Evolutionary conservation across 73 alveolate species (phyloP).

Genomic region (Paramecium biaurelia): DNA sequence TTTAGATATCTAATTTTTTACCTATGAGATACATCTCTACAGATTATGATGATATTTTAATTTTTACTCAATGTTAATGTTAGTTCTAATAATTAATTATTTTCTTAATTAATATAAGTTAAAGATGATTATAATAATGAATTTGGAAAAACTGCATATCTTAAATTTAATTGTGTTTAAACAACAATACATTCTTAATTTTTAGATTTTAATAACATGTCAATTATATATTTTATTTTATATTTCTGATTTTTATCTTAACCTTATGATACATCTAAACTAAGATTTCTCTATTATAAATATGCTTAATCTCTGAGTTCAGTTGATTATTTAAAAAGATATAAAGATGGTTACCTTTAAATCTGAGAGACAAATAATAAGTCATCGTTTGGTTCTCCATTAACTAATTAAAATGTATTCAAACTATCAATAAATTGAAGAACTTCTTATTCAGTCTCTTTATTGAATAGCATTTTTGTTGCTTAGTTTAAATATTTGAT

Average conservation of each 20-base stretch:
- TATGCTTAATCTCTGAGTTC: neutral
- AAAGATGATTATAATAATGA: neutral
- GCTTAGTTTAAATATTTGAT: neutral
- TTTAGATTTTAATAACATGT: neutral
- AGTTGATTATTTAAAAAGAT: neutral
- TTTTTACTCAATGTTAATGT: neutral
- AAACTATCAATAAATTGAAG: neutral
- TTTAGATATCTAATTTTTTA: conserved; percentile 46
- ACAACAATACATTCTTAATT: neutral
- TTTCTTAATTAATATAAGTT: neutral
- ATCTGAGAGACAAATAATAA: neutral
- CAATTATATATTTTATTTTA: neutral
- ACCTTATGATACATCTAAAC: neutral
- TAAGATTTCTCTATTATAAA: neutral
- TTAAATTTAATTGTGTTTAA: neutral
- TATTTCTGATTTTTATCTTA: neutral
- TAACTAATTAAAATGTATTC: neutral
- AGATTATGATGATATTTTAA: neutral
- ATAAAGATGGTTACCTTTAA: neutral
- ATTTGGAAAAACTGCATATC: neutral
- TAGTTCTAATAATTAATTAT: neutral
- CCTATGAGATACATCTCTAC: conserved; percentile 54
- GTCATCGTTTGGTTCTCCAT: neutral
- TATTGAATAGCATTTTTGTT: neutral
- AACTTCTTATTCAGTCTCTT: neutral